Percentiles rank a stretch among this genome's conserved stretches.
These are phyloP conservation scores for Adansonia digitata DNA, from an alignment of 345 rosid species.

Conservation along the genomic window DNA sequence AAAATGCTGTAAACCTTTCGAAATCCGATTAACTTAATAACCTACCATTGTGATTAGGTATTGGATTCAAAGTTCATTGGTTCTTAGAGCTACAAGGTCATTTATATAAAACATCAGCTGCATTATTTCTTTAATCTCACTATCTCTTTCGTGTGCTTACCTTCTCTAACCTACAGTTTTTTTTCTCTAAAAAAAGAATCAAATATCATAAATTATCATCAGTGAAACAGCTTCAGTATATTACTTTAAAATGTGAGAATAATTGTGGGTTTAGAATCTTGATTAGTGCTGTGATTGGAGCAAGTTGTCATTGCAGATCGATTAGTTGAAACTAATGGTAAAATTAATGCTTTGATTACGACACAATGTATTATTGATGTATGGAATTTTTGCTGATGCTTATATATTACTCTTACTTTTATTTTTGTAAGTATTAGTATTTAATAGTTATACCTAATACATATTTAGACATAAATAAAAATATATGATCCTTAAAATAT, in stretches of 20 bases:
- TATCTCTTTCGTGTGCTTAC: neutral
- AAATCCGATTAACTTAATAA: neutral
- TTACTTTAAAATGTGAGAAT: neutral
- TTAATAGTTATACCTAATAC: no score
- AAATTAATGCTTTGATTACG: neutral
- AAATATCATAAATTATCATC: neutral
- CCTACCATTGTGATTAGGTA: neutral
- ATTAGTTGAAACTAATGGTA: neutral
- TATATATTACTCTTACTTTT: no score
- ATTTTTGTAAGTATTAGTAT: no score
- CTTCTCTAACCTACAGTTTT: neutral
- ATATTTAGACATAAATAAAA: no score
- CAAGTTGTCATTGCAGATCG: neutral
- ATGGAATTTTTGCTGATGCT: neutral
- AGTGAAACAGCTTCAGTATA: neutral
- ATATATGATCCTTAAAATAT: no score
- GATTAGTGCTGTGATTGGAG: neutral
- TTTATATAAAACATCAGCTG: neutral
- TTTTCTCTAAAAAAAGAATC: no score
- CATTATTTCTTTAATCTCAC: conserved; percentile 1
- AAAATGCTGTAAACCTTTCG: neutral
- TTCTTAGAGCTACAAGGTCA: neutral
- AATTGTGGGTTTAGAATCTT: neutral
- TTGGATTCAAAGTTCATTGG: neutral
- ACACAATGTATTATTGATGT: neutral